Base-by-base conservation (phyloP, 805 yeast genomes). In the Lipomyces sp. region DNA sequence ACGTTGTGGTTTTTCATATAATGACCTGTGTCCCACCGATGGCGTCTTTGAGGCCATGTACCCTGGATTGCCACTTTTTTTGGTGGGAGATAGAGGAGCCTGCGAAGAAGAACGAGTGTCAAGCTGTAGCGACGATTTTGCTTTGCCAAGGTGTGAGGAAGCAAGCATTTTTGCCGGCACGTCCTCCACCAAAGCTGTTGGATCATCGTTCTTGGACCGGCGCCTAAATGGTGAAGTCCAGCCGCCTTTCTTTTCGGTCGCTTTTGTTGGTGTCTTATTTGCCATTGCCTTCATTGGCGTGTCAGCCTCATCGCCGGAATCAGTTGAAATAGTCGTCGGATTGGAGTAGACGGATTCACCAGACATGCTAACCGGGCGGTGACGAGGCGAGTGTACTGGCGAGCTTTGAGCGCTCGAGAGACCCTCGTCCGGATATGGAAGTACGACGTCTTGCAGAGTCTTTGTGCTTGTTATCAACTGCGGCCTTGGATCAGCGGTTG, bases 141-240 rank as follows among this genome's bases (percentile, higher is more conserved):
- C 37, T 30, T 33, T 55, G 8, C 8, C 53, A 18, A 39, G 62
- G 18, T 61, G 37, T 10, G 69, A 53, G 8, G 58, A 50, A 2
- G 62, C 15, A 18, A 42, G 11, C 24, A 53, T 6, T 11, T 61
- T 63, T 34, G 39, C 37, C 13, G 53, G 42, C 10, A 51, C 51
- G 37, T 60, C 62, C 10, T 57, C 66, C 1, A 69, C 71, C 75
- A 75, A 74, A 33, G 73, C 74, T 33, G 67, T 64, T 33, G 71
- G 64, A 53, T 71, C 64, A 30, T 78, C 81, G 58, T 75, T 73
- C 65, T 73, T 77, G 65, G 78, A 75, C 62, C 77, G 73, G 39
- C 80, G 75, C 64, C 80, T 74, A 73, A 81, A 81, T 33, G 84
- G 83, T 57, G 81, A 77, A 8, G 80, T 80, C 84, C 84, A 81